Conservation (phyloP, 805 yeast species). For the Ogataea neopini region DNA sequence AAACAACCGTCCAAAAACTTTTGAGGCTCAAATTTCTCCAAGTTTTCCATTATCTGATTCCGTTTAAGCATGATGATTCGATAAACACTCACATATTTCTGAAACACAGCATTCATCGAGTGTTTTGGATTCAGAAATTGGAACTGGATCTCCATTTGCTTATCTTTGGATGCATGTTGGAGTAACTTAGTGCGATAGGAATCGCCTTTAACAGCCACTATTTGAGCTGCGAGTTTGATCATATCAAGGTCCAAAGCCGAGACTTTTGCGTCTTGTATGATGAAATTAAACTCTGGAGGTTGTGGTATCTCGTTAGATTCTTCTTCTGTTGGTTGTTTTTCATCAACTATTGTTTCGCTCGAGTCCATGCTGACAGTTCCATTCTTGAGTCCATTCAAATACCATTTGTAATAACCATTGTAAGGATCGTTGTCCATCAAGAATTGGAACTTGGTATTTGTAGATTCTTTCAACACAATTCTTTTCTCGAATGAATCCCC, state of each 20-base stretch:
- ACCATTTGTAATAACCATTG: slow-evolving; percentile 56
- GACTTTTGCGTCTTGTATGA: slow-evolving; percentile 41
- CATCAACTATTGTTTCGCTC: neutral
- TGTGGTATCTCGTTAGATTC: slow-evolving; percentile 1
- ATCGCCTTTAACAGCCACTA: slow-evolving; percentile 61
- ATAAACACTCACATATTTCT: slow-evolving; percentile 58
- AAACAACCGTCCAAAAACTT: slow-evolving; percentile 48
- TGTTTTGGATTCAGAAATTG: slow-evolving; percentile 65
- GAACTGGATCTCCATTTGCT: slow-evolving; percentile 53
- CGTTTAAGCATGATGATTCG: slow-evolving; percentile 34
- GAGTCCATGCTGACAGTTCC: slow-evolving; percentile 18
- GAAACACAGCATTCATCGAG: slow-evolving; percentile 56
- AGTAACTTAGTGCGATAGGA: slow-evolving; percentile 42
- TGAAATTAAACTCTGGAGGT: slow-evolving; percentile 26
- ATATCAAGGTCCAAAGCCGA: slow-evolving; percentile 66
- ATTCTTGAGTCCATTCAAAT: slow-evolving; percentile 37
- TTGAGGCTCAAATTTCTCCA: slow-evolving; percentile 30
- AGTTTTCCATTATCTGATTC: slow-evolving; percentile 16
- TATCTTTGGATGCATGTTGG: slow-evolving; percentile 27
- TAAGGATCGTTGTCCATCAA: slow-evolving; percentile 54
- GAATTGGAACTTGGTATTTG: slow-evolving; percentile 63
- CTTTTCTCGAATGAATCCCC: slow-evolving; percentile 67
- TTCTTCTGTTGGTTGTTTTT: neutral
- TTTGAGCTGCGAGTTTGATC: slow-evolving; percentile 71
- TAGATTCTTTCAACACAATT: slow-evolving; percentile 46